phyloP scores from a whole-genome alignment of 2,329 filamentous ascomycete genomes.

The Calonectria pauciramosa region DNA sequence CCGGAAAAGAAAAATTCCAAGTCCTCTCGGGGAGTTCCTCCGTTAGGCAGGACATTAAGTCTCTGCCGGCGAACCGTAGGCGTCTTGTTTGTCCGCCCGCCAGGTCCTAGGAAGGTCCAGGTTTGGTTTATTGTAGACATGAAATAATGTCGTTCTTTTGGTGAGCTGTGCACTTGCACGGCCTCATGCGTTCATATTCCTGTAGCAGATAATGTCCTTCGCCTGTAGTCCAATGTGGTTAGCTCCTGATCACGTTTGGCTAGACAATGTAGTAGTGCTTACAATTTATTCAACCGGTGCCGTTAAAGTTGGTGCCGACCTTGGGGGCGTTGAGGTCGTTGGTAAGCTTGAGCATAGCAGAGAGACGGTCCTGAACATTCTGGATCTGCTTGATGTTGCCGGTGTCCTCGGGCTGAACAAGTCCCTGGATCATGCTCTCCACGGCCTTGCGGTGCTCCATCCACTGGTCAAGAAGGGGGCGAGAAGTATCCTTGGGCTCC shows the following conservation, averaged over 20 bases:
- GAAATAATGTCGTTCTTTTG: conserved; percentile 25
- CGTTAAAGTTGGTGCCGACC: conserved; percentile 39
- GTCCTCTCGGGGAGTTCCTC: conserved; percentile 34
- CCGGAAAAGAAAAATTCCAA: conserved; percentile 34
- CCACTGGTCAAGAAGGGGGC: conserved; percentile 67
- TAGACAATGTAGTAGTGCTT: conserved; percentile 8
- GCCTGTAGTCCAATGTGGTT: conserved; percentile 20
- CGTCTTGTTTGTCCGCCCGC: conserved; percentile 32
- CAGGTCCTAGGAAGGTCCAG: conserved; percentile 39
- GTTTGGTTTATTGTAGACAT: conserved; percentile 41
- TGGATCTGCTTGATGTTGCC: conserved; percentile 68
- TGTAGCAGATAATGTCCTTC: conserved; percentile 44
- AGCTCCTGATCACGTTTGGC: conserved; percentile 9
- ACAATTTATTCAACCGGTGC: conserved; percentile 50
- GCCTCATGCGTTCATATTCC: conserved; percentile 31
- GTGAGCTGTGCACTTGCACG: conserved; percentile 42
- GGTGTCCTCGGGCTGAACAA: conserved; percentile 64
- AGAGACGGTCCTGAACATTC: conserved; percentile 64
- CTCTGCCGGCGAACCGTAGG: conserved; percentile 38
- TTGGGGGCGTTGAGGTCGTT: conserved; percentile 46
- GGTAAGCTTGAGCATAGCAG: conserved; percentile 66
- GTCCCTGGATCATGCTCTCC: conserved; percentile 68
- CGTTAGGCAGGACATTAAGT: conserved; percentile 33
- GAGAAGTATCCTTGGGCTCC: conserved; percentile 51
- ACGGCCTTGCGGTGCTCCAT: conserved; percentile 74